Evolutionary conservation across 148 eudicot genomes (phyloP).

Genomic region (Agrostemma githago): DNA sequence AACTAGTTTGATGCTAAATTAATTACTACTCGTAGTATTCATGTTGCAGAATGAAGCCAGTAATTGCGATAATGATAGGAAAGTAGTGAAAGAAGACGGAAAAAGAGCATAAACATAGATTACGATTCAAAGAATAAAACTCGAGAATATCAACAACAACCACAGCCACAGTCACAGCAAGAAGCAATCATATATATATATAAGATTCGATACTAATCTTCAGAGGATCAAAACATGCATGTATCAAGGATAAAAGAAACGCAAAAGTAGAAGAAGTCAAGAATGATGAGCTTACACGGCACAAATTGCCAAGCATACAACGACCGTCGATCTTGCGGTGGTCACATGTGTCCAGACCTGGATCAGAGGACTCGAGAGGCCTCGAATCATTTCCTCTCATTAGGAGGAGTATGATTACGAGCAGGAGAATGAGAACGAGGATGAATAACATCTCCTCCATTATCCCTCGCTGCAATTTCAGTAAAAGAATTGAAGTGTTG

Average conservation of each 20-base stretch:
- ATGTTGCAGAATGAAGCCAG: no score
- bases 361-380: no score
- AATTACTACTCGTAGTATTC: no score
- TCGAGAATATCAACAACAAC: not conserved
- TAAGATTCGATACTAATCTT: not conserved
- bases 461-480: no score
- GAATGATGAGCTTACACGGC: slow-evolving; percentile 29
- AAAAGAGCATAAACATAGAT: not conserved
- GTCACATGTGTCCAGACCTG: no score
- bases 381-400: no score
- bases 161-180: not conserved
- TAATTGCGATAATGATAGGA: not conserved
- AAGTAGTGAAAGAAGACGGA: not conserved
- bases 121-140: not conserved
- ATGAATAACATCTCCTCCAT: no score
- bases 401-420: no score
- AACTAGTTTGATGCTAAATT: no score
- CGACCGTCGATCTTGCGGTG: no score
- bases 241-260: not conserved
- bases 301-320: slow-evolving; percentile 31
- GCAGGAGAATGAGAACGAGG: no score
- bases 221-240: not conserved
- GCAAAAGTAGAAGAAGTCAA: not conserved
- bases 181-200: not conserved
- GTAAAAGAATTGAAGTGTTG: not conserved